These are phyloP conservation scores for Ceratocystis lukuohia DNA, from an alignment of 2,329 filamentous ascomycete species.

Conservation along the genomic window DNA sequence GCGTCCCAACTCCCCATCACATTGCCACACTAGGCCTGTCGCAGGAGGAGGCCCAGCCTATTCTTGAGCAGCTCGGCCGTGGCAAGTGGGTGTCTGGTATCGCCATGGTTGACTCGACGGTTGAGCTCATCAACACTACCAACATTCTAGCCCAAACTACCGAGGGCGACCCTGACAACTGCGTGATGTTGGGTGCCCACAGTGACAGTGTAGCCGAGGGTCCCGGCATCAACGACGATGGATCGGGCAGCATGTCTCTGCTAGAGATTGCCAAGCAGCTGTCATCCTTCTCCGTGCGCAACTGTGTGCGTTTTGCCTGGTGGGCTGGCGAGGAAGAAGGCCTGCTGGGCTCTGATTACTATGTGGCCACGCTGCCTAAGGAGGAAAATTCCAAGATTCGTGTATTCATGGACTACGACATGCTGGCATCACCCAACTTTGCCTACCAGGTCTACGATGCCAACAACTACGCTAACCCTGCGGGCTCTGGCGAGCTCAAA, in stretches of 20 bases:
- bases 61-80: slow-evolving; percentile 40
- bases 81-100: slow-evolving; percentile 40
- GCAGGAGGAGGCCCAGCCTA: slow-evolving; percentile 42
- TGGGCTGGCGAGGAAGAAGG: slow-evolving; percentile 56
- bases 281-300: slow-evolving; percentile 44
- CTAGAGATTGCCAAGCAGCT: slow-evolving; percentile 50
- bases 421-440: slow-evolving; percentile 54
- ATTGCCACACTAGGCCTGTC: slow-evolving; percentile 57
- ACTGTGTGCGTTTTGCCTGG: slow-evolving; percentile 55
- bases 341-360: slow-evolving; percentile 49
- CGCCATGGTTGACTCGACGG: slow-evolving; percentile 46
- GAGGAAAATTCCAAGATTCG: slow-evolving; percentile 51
- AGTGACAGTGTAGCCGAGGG: slow-evolving; percentile 49
- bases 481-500: slow-evolving; percentile 55
- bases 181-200: slow-evolving; percentile 52
- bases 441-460: slow-evolving; percentile 59
- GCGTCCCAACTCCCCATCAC: slow-evolving; percentile 43
- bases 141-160: slow-evolving; percentile 52
- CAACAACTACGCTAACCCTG: slow-evolving; percentile 56
- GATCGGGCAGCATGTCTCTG: slow-evolving; percentile 49
- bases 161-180: slow-evolving; percentile 46
- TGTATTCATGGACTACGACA: slow-evolving; percentile 58
- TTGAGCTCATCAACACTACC: slow-evolving; percentile 39
- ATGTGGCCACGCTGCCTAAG: slow-evolving; percentile 39
- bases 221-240: slow-evolving; percentile 67